Evolutionary conservation across 306 rosid genomes (phyloP).

Genomic region (Acmispon strigosus): DNA sequence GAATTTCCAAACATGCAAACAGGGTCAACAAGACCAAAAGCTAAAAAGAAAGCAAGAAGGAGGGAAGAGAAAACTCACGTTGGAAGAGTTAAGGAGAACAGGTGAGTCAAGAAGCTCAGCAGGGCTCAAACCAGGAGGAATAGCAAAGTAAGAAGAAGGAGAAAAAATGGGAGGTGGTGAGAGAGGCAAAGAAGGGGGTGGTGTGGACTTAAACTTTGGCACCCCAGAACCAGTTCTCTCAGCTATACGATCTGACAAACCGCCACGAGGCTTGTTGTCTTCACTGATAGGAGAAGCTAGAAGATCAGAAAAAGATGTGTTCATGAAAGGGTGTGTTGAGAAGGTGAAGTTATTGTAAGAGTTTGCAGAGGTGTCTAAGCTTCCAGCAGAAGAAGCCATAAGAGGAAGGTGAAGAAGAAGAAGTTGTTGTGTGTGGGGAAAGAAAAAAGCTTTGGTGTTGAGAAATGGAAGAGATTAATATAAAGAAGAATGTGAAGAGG

Average conservation of each 20-base stretch:
- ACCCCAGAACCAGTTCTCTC: slow-evolving; percentile 57
- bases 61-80: slow-evolving; percentile 32
- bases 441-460: neutral
- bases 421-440: neutral
- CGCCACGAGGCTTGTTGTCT: slow-evolving; percentile 13
- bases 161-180: slow-evolving; percentile 65
- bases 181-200: slow-evolving; percentile 79
- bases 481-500: neutral
- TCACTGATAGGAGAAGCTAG: slow-evolving; percentile 34
- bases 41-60: neutral
- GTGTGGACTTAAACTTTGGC: slow-evolving; percentile 80
- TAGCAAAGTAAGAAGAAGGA: slow-evolving; percentile 74
- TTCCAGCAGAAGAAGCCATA: slow-evolving; percentile 65
- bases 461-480: slow-evolving; percentile 16
- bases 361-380: slow-evolving; percentile 63
- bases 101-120: slow-evolving; percentile 91
- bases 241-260: slow-evolving; percentile 45
- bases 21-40: neutral
- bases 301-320: slow-evolving; percentile 65
- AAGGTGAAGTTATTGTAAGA: slow-evolving; percentile 56
- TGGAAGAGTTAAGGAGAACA: slow-evolving; percentile 53
- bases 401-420: too few relatives aligned
- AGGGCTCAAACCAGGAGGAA: slow-evolving; percentile 81
- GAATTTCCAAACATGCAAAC: neutral
- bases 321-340: slow-evolving; percentile 63